phyloP scores from a whole-genome alignment of 2,329 filamentous ascomycete species.

The Calonectria hongkongensis region DNA sequence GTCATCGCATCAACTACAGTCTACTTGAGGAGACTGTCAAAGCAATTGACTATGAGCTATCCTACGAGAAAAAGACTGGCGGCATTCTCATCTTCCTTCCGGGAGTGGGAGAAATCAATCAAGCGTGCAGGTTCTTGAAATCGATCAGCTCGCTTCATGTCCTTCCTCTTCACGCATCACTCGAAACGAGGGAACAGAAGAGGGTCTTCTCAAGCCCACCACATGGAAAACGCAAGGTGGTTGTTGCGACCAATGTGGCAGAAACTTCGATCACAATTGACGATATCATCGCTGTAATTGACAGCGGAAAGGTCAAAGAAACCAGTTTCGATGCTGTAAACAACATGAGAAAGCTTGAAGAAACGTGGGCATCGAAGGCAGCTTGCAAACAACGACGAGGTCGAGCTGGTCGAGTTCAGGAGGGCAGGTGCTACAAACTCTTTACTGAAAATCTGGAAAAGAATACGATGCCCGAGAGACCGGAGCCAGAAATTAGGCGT shows the following conservation, averaged over 20 bases:
- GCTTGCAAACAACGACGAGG: conserved; percentile 96
- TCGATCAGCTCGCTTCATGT: conserved; percentile 80
- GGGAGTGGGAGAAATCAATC: conserved; percentile 92
- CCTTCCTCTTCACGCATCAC: conserved; percentile 92
- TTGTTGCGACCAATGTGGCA: conserved; percentile 96
- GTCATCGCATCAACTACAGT: conserved; percentile 93
- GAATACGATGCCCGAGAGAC: conserved; percentile 86
- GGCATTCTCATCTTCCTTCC: conserved; percentile 97
- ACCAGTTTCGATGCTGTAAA: conserved; percentile 93
- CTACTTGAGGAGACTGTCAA: conserved; percentile 87
- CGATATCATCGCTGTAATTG: conserved; percentile 96
- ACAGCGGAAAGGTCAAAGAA: conserved; percentile 96
- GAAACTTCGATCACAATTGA: conserved; percentile 99
- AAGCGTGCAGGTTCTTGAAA: conserved; percentile 81
- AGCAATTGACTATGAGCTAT: conserved; percentile 86
- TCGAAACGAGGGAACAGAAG: conserved; percentile 91
- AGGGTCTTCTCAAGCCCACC: conserved; percentile 88
- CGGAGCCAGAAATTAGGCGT: conserved; percentile 94
- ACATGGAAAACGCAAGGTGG: conserved; percentile 88
- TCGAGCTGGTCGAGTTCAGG: conserved; percentile 93
- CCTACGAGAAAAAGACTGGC: conserved; percentile 78
- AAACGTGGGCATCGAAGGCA: conserved; percentile 95
- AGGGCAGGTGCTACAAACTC: conserved; percentile 95
- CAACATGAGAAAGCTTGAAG: conserved; percentile 95
- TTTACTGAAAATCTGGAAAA: conserved; percentile 91